A percentile compares a stretch with the other conserved stretches of the same genome.
Evolutionary conservation across 371 early-diverging fungal species (phyloP).

Genomic region (Sporodiniella umbellata): DNA sequence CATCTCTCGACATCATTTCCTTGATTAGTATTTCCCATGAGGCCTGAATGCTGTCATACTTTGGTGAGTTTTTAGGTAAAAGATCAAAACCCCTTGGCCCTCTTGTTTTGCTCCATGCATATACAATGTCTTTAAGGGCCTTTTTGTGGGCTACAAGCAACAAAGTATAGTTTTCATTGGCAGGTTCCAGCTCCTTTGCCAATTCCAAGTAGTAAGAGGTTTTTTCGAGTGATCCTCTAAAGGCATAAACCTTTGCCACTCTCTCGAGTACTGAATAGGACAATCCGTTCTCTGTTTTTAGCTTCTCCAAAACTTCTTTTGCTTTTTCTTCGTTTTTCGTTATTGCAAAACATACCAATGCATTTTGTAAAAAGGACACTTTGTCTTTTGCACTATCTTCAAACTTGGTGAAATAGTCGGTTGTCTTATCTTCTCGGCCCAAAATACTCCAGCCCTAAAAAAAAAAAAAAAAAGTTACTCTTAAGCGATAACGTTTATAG

Average conservation of each 20-base stretch:
- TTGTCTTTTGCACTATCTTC: neutral
- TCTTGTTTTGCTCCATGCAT: neutral
- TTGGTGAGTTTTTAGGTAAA: slow-evolving; percentile 2
- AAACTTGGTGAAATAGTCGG: neutral
- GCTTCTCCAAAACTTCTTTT: slow-evolving; percentile 8
- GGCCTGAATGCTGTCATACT: slow-evolving; percentile 14
- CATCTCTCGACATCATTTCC: slow-evolving; percentile 2
- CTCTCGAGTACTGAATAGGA: slow-evolving; percentile 6
- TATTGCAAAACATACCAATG: slow-evolving; percentile 20
- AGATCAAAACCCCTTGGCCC: slow-evolving; percentile 15
- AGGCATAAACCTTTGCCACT: slow-evolving; percentile 26
- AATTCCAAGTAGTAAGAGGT: slow-evolving; percentile 11
- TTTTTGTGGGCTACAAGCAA: slow-evolving; percentile 24
- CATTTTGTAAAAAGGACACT: slow-evolving; percentile 1
- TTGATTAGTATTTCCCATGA: slow-evolving; percentile 24
- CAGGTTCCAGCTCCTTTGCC: slow-evolving; percentile 14
- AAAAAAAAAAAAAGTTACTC: too few relatives aligned
- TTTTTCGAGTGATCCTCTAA: slow-evolving; percentile 16
- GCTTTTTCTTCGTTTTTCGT: slow-evolving; percentile 12
- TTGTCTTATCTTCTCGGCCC: slow-evolving; percentile 8
- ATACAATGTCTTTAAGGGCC: slow-evolving; percentile 9
- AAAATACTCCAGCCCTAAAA: slow-evolving; percentile 29
- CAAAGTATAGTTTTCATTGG: slow-evolving; percentile 12
- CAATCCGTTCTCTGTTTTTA: slow-evolving; percentile 7
- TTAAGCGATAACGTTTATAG: too few relatives aligned